A percentile compares a stretch with the other conserved stretches of the same genome.
Conservation (phyloP, 306 rosid genomes). For the Carpinus fangiana region DNA sequence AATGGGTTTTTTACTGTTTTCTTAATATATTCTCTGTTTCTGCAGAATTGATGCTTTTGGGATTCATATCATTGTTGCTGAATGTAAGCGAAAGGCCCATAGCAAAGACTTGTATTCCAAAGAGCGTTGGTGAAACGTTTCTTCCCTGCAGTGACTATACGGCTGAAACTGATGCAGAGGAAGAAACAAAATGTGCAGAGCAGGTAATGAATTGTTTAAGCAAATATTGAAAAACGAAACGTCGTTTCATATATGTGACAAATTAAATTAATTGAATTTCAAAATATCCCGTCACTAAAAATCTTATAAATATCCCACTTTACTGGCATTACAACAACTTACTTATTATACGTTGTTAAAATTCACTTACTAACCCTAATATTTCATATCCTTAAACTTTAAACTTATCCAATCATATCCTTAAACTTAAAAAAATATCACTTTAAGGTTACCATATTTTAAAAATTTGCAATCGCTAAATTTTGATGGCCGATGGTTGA, state of each 20-base stretch:
- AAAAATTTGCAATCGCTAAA: too few relatives aligned
- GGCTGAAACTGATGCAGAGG: not conserved
- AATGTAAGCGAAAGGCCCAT: slow-evolving; percentile 40
- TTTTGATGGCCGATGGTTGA: too few relatives aligned
- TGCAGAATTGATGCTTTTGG: slow-evolving; percentile 58
- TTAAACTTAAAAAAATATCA: too few relatives aligned
- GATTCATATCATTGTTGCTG: slow-evolving; percentile 49
- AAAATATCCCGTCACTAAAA: not conserved
- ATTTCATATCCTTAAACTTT: too few relatives aligned
- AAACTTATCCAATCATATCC: too few relatives aligned
- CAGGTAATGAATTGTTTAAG: slow-evolving; percentile 19
- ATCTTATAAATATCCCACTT: too few relatives aligned
- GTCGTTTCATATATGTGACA: too few relatives aligned
- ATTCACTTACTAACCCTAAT: too few relatives aligned
- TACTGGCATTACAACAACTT: too few relatives aligned
- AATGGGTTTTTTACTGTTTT: not conserved
- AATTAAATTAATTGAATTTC: not conserved
- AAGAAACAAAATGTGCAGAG: slow-evolving; percentile 46
- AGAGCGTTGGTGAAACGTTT: slow-evolving; percentile 35
- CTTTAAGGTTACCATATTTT: too few relatives aligned
- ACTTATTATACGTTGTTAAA: too few relatives aligned
- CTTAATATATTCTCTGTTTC: not conserved
- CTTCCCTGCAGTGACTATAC: slow-evolving; percentile 41
- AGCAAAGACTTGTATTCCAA: slow-evolving; percentile 53
- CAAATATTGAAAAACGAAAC: not conserved